Evolutionary conservation across 352 stramenopile genomes (phyloP).

Genomic region (Globisporangium polare): DNA sequence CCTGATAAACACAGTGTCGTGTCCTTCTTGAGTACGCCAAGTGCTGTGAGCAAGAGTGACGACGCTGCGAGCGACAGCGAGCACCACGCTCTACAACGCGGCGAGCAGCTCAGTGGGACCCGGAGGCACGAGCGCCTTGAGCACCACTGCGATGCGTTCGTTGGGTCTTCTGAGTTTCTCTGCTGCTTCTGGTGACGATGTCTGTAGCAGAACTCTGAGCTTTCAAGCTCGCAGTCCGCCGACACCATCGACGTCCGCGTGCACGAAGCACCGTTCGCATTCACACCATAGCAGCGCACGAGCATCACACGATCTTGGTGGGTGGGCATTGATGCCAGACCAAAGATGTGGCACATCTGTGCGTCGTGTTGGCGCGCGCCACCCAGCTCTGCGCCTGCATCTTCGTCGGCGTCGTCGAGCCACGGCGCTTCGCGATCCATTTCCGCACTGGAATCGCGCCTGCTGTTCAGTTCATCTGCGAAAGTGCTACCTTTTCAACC

Average conservation of each 20-base stretch:
- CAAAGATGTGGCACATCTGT: not conserved
- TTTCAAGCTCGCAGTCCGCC: not conserved
- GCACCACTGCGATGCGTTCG: not conserved
- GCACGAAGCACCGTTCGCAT: slow-evolving; percentile 5
- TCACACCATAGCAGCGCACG: slow-evolving; percentile 14
- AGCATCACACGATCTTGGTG: not conserved
- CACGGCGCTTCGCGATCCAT: slow-evolving; percentile 11
- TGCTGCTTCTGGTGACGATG: slow-evolving; percentile 7
- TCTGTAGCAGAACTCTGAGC: slow-evolving; percentile 10
- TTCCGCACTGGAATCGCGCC: not conserved
- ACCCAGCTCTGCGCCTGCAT: not conserved
- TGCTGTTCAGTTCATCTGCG: not conserved
- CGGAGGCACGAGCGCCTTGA: not conserved
- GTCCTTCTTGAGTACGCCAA: not conserved
- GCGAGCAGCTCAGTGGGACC: not conserved
- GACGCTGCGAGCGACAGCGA: not conserved
- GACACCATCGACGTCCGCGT: slow-evolving; percentile 12
- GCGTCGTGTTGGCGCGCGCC: not conserved
- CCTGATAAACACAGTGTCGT: slow-evolving; percentile 4
- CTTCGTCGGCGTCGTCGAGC: slow-evolving; percentile 14
- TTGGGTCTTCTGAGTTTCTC: not conserved
- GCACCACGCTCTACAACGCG: slow-evolving; percentile 1
- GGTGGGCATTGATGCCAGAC: not conserved
- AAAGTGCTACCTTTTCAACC: not conserved
- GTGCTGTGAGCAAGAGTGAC: not conserved